Conservation (phyloP, 2,329 filamentous ascomycete genomes). For the Curvularia hawaiiensis region DNA sequence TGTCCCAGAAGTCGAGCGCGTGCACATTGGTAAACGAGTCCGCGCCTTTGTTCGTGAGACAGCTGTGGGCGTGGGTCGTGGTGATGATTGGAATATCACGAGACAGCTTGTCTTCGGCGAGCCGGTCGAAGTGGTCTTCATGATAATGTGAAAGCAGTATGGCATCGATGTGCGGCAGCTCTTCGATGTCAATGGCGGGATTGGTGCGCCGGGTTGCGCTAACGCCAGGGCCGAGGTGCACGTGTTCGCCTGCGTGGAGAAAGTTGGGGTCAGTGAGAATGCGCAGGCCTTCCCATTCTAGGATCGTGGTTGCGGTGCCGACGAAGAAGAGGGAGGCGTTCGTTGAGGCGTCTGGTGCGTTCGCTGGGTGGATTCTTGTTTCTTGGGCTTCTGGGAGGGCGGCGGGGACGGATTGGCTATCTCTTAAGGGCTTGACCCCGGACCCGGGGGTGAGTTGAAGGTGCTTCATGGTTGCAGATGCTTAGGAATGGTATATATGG, state of each 20-base stretch:
- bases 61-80: conserved; percentile 64
- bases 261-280: conserved; percentile 62
- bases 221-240: conserved; percentile 69
- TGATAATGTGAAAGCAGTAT: conserved; percentile 70
- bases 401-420: conserved; percentile 41
- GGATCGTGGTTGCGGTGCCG: conserved; percentile 62
- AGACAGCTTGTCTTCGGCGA: conserved; percentile 57
- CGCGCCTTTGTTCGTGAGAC: conserved; percentile 53
- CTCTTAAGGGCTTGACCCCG: conserved; percentile 48
- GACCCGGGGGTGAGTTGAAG: conserved; percentile 49
- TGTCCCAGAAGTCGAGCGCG: conserved; percentile 62
- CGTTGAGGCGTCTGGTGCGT: conserved; percentile 43
- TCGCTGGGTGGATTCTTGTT: conserved; percentile 52
- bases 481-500: conserved; percentile 1
- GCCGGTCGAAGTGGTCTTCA: conserved; percentile 62
- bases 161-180: conserved; percentile 63
- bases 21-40: conserved; percentile 62
- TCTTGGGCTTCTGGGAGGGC: conserved; percentile 52
- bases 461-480: conserved; percentile 44
- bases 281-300: conserved; percentile 60
- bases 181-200: conserved; percentile 64
- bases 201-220: conserved; percentile 61
- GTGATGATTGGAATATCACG: conserved; percentile 66
- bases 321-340: conserved; percentile 59
- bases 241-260: conserved; percentile 68